A percentile compares a stretch with the other conserved stretches of the same genome.
phyloP scores from a whole-genome alignment of 1,284 basidiomycete genomes.

The Ceratobasidium sp. region DNA sequence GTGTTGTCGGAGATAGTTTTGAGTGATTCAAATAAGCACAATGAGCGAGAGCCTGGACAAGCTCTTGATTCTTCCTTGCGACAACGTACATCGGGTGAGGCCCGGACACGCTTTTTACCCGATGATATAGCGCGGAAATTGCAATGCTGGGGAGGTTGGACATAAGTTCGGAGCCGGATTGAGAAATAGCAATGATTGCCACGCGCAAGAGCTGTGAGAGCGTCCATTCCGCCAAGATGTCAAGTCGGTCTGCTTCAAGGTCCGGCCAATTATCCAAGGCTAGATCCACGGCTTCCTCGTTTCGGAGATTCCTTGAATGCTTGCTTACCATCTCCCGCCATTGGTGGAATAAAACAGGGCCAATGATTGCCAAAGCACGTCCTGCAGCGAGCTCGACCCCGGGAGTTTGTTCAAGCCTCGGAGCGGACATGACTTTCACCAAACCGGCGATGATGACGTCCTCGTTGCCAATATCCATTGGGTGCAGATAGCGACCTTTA shows the following conservation, averaged over 20 bases:
- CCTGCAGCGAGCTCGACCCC: not conserved
- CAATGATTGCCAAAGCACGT: not conserved
- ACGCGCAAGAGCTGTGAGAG: not conserved
- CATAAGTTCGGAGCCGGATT: not conserved
- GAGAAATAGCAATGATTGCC: not conserved
- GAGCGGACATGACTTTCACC: not conserved
- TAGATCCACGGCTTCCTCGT: not conserved
- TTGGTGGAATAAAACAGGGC: slow-evolving; percentile 16
- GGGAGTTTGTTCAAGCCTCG: not conserved
- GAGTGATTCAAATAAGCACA: not conserved
- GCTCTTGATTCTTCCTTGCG: not conserved
- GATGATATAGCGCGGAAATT: not conserved
- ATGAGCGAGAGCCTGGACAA: not conserved
- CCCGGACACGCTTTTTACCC: not conserved
- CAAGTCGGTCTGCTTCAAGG: not conserved
- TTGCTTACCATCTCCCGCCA: not conserved
- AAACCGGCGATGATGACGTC: slow-evolving; percentile 4
- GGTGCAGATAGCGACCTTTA: not conserved
- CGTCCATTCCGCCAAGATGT: not conserved
- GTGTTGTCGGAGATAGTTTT: not conserved
- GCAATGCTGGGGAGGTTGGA: not conserved
- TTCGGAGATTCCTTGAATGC: too few relatives aligned
- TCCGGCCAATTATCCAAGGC: not conserved
- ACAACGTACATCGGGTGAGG: not conserved
- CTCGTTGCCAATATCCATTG: slow-evolving; percentile 8